These are phyloP conservation scores for Paramecium primaurelia DNA, from an alignment of 73 alveolate genomes.

Conservation along the genomic window DNA sequence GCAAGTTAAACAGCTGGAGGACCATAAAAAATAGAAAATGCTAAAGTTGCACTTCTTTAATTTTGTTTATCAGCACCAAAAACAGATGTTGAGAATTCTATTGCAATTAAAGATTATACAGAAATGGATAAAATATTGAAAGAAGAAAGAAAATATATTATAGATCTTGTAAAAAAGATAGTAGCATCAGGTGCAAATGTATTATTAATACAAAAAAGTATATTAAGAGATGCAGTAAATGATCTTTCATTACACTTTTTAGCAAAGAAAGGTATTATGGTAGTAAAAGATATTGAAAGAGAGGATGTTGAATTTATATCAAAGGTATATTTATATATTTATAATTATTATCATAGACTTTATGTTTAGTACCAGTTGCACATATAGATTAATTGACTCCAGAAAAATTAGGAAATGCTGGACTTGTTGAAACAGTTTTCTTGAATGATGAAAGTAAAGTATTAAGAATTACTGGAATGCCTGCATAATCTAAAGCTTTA, in stretches of 20 bases:
- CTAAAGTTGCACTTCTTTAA: conserved; percentile 98
- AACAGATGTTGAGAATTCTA: conserved; percentile 98
- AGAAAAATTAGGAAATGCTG: conserved; percentile 97
- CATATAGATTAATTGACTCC: conserved; percentile 96
- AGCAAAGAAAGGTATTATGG: conserved; percentile 98
- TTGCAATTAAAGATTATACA: conserved; percentile 85
- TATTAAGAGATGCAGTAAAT: conserved; percentile 97
- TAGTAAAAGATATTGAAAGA: conserved; percentile 97
- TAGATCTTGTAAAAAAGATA: conserved; percentile 91
- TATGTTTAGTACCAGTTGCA: conserved; percentile 94
- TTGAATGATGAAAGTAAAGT: conserved; percentile 89
- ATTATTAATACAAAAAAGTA: conserved; percentile 94
- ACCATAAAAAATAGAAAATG: conserved; percentile 92
- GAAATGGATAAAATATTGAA: conserved; percentile 98
- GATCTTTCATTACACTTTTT: conserved; percentile 97
- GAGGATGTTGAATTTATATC: conserved; percentile 98
- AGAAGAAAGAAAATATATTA: conserved; percentile 97
- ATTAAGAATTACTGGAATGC: conserved; percentile 94
- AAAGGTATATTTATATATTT: conserved; percentile 51
- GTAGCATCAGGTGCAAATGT: conserved; percentile 98
- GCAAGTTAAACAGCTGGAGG: conserved; percentile 97
- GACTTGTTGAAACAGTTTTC: conserved; percentile 84
- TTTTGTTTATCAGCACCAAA: conserved; percentile 98
- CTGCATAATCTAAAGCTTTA: conserved; percentile 86
- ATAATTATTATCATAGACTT: conserved; percentile 34